Conservation (phyloP, 2,329 filamentous ascomycete species). For the Ophiostoma sp. region DNA sequence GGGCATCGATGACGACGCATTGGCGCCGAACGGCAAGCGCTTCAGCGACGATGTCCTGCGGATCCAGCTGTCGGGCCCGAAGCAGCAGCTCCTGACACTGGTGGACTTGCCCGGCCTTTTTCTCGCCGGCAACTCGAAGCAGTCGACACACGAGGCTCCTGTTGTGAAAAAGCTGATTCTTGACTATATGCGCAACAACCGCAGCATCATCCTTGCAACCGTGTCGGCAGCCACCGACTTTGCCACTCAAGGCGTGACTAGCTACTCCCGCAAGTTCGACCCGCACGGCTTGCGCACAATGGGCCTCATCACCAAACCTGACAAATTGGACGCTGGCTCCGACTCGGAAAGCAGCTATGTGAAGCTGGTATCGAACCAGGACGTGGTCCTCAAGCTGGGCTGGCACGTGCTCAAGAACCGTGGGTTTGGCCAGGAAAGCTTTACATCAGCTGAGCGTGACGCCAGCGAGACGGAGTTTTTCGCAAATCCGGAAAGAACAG, state of each 20-base stretch:
- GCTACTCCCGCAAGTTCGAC: not conserved
- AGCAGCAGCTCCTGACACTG: not conserved
- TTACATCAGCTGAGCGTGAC: not conserved
- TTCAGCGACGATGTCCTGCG: not conserved
- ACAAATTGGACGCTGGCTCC: not conserved
- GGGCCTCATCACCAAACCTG: not conserved
- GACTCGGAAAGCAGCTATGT: not conserved
- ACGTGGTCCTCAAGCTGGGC: not conserved
- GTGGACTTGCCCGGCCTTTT: not conserved
- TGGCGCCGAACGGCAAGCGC: not conserved
- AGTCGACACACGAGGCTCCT: not conserved
- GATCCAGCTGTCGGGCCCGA: not conserved
- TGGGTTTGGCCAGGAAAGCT: not conserved
- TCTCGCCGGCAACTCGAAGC: not conserved
- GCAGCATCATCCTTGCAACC: not conserved
- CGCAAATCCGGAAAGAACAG: not conserved
- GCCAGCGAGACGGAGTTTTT: not conserved
- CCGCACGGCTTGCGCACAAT: not conserved
- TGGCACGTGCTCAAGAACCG: constrained; percentile 4
- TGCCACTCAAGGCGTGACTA: not conserved
- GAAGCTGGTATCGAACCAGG: not conserved
- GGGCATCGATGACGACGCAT: not conserved
- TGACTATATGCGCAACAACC: not conserved
- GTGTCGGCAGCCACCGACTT: not conserved
- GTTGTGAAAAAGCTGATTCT: not conserved